Conservation (phyloP, 83 land plant species). For the Diphasiastrum complanatum region DNA sequence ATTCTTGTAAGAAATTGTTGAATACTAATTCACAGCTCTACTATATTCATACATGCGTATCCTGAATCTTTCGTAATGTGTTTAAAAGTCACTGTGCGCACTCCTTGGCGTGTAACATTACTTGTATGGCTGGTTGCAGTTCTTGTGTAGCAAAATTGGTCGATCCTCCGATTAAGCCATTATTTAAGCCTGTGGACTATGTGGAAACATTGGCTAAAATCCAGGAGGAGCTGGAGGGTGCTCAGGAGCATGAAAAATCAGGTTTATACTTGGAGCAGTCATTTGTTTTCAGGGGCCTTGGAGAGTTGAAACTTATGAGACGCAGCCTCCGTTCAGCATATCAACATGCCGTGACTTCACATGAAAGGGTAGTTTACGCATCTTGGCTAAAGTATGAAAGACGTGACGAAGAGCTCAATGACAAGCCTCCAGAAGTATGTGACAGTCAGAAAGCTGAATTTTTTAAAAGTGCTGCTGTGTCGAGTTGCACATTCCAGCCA, state of each 20-base stretch:
- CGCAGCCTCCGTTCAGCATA: conserved; percentile 70
- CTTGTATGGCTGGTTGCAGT: too few species aligned
- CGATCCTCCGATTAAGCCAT: conserved; percentile 53
- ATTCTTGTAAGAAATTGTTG: too few species aligned
- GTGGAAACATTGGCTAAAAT: conserved; percentile 67
- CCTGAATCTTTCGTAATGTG: too few species aligned
- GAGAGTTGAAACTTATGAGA: conserved; percentile 59
- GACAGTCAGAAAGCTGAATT: too few species aligned
- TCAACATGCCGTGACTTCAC: conserved; percentile 48
- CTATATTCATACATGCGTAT: too few species aligned
- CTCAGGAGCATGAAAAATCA: conserved; percentile 45
- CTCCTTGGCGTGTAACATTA: too few species aligned
- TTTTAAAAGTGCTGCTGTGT: too few species aligned
- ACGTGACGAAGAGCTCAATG: conserved; percentile 62
- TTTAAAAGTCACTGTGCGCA: too few species aligned
- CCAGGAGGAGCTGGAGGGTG: conserved; percentile 72
- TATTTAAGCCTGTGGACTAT: conserved; percentile 60
- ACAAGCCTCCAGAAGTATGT: too few species aligned
- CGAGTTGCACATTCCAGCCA: too few species aligned
- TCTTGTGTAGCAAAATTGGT: conserved; percentile 61
- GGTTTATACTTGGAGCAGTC: conserved; percentile 59
- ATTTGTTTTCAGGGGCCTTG: conserved; percentile 77
- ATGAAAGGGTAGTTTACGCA: conserved; percentile 70
- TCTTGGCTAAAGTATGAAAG: conserved; percentile 87
- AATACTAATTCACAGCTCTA: too few species aligned